Base-by-base conservation (phyloP, 805 yeast genomes). In the Yamadazyma sp. region DNA sequence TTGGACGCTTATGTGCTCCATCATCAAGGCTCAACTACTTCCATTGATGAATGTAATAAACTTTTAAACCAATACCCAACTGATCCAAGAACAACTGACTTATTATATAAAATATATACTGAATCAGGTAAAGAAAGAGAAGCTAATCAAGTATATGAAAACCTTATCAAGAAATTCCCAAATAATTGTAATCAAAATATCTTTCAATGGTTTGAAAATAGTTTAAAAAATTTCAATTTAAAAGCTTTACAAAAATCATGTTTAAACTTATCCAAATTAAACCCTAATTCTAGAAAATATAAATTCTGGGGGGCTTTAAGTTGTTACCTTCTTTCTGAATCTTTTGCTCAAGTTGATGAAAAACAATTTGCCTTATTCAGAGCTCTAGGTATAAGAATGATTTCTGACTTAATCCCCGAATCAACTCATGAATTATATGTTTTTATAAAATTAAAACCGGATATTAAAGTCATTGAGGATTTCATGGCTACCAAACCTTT, bases 351-450 rank as follows among this genome's bases (percentile, higher is more conserved):
- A 5, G n/a, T n/a, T n/a, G 55, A 43, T 31, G 65, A 60, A 0
- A 64, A 73, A 37, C 84, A 79, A 44, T 49, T 51, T 32, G 61
- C 54, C 24, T 56, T 87, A 24, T 76, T 76, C 40, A 80, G 86
- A 1, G 62, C 70, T 39, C 59, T 87, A 22, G 89, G 87, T 0
- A 49, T 69, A 39, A 76, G 80, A 44, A 53, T 82, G 43, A 53
- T 83, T 19, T 77, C 73, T 19, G 56, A 58, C n/a, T 52, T 71
- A 12, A 60, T 63, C 28, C 86, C 91, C 1, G 45, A 62, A 26
- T 62, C 67, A 14, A 75, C 82, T 7, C 94, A 86, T 47, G 94
- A 88, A 40, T 59, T 73, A 2, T 86, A 63, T 44, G 75, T 86
- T 2, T 70, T 70, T 38, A 78, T 77, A 2, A 60, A 68, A 27